These are phyloP conservation scores for Suillus brevipes DNA, from an alignment of 768 basidiomycete genomes.

Conservation along the genomic window DNA sequence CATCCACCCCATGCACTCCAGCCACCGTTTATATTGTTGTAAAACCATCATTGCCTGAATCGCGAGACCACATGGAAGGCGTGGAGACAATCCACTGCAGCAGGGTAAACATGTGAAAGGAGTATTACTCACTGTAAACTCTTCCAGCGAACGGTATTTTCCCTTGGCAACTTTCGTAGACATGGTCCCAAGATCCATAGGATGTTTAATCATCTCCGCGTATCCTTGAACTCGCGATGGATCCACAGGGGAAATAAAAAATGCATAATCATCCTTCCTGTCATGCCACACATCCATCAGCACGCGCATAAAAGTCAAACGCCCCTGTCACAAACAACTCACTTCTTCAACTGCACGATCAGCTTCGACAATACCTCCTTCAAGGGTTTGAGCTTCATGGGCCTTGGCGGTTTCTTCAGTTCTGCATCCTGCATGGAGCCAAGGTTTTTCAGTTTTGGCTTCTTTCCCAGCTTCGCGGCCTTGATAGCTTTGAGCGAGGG, in stretches of 20 bases:
- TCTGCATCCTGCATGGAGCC: slow-evolving; percentile 24
- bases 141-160: slow-evolving; percentile 77
- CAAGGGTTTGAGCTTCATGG: slow-evolving; percentile 74
- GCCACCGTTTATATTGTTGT: not conserved
- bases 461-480: slow-evolving; percentile 54
- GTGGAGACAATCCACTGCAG: not conserved
- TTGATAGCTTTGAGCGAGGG: slow-evolving; percentile 66
- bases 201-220: slow-evolving; percentile 67
- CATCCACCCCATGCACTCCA: not conserved
- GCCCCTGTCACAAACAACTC: slow-evolving; percentile 15
- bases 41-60: not conserved
- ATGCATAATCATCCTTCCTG: slow-evolving; percentile 86
- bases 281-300: slow-evolving; percentile 16
- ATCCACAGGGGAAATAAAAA: slow-evolving; percentile 74
- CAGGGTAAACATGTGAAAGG: not conserved
- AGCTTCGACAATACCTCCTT: slow-evolving; percentile 71
- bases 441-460: slow-evolving; percentile 38
- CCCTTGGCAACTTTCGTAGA: slow-evolving; percentile 72
- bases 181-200: slow-evolving; percentile 95
- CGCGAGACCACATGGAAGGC: not conserved
- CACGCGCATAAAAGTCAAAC: not conserved
- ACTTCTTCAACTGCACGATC: slow-evolving; percentile 78
- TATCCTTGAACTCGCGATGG: slow-evolving; percentile 59
- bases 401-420: slow-evolving; percentile 46
- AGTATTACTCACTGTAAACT: slow-evolving; percentile 61